A percentile compares a stretch with the other conserved stretches of the same genome.
Evolutionary conservation across 73 alveolate species (phyloP).

Genomic region (Tetrahymena elliotti): DNA sequence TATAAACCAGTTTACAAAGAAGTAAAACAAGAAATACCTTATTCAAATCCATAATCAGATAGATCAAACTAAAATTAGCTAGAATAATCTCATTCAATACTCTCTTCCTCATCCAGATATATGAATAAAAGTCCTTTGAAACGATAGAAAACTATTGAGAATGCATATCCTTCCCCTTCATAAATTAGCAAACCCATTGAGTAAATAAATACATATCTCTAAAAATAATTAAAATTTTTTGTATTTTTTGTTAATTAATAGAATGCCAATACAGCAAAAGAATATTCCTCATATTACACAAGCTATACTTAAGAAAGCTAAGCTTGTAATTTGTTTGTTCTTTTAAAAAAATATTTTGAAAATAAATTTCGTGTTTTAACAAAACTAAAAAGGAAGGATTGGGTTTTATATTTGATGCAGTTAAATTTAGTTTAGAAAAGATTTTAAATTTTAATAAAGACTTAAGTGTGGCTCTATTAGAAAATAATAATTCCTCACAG

Average conservation of each 20-base stretch:
- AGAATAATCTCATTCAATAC: not conserved
- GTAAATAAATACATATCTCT: not conserved
- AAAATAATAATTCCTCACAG: not conserved
- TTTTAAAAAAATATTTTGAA: no score
- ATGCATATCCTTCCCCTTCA: not conserved
- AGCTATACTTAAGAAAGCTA: not conserved
- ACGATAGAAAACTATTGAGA: not conserved
- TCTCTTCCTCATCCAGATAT: not conserved
- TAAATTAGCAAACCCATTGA: not conserved
- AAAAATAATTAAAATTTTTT: no score
- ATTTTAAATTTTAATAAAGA: not conserved
- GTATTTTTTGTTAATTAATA: no score
- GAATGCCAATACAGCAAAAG: not conserved
- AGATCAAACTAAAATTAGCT: not conserved
- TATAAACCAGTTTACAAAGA: not conserved
- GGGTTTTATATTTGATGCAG: not conserved
- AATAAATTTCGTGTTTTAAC: no score
- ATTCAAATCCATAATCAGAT: not conserved
- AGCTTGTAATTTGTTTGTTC: not conserved
- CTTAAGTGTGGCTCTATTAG: not conserved
- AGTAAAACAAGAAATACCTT: not conserved
- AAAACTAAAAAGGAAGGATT: not conserved
- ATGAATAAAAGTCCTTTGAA: not conserved
- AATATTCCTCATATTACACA: not conserved
- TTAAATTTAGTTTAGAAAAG: not conserved